Percentiles rank a stretch among this genome's conserved stretches.
Evolutionary conservation across 805 yeast genomes (phyloP).

Genomic region (Schizosaccharomyces octosporus): DNA sequence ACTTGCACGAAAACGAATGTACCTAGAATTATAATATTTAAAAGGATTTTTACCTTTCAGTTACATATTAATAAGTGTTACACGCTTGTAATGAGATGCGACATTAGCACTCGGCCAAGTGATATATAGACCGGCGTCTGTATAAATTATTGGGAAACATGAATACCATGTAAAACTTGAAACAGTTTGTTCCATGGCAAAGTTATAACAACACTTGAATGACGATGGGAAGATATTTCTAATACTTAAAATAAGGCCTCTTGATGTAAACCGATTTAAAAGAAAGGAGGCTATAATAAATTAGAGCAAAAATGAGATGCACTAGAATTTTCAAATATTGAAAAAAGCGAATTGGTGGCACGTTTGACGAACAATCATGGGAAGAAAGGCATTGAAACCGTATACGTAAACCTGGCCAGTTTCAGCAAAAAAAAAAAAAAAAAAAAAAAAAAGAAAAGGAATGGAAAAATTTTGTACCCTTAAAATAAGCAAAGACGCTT

Average conservation of each 20-base stretch:
- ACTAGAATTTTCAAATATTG: constrained; percentile 66
- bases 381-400: constrained; percentile 1
- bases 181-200: too few relatives aligned
- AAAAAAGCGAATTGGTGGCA: constrained; percentile 22
- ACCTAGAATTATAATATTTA: neutral
- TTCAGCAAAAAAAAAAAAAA: too few relatives aligned
- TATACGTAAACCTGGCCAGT: neutral
- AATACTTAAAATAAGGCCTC: constrained; percentile 11
- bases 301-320: constrained; percentile 51
- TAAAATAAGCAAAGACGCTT: neutral
- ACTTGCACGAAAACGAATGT: neutral
- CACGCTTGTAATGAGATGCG: constrained; percentile 3
- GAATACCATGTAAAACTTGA: too few relatives aligned
- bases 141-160: neutral
- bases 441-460: neutral
- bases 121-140: neutral
- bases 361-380: neutral
- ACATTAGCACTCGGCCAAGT: neutral
- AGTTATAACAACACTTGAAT: too few relatives aligned
- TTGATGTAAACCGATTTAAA: constrained; percentile 28
- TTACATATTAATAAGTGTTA: neutral
- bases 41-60: neutral
- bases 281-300: constrained; percentile 32
- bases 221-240: constrained; percentile 15
- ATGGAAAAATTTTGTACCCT: neutral